Conservation (phyloP, 768 basidiomycete genomes). For the Boletus tylopilopsis region DNA sequence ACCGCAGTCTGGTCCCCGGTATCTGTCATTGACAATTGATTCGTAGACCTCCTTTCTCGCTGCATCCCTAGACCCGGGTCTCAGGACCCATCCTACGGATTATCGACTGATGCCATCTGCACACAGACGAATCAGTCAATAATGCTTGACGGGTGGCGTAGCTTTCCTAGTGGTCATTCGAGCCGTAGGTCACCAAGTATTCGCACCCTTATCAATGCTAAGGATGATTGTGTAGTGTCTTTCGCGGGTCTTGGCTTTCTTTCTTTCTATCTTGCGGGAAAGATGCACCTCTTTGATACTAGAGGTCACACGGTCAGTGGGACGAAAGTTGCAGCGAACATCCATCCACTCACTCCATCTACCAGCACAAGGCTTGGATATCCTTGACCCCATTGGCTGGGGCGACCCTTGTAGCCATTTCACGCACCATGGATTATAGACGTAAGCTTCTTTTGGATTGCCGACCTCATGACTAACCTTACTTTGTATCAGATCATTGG, state of each 20-base stretch:
- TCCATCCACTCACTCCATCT: neutral
- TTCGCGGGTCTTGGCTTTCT: conserved; percentile 93
- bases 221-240: conserved; percentile 52
- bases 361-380: conserved; percentile 78
- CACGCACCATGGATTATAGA: conserved; percentile 88
- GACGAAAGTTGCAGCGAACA: neutral
- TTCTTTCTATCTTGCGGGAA: conserved; percentile 85
- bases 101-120: conserved; percentile 77
- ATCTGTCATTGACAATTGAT: neutral
- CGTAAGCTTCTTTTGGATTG: conserved; percentile 40
- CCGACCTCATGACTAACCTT: conserved; percentile 5
- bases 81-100: conserved; percentile 63
- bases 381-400: conserved; percentile 71
- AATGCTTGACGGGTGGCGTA: conserved; percentile 82
- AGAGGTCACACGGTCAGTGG: conserved; percentile 63
- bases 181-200: conserved; percentile 52
- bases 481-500: conserved; percentile 68
- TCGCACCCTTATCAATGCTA: neutral
- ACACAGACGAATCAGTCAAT: conserved; percentile 58
- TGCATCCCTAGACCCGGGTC: conserved; percentile 69
- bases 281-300: conserved; percentile 85
- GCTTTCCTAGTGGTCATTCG: conserved; percentile 90
- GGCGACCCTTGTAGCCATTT: conserved; percentile 76
- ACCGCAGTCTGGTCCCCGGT: neutral
- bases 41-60: conserved; percentile 29